phyloP scores from a whole-genome alignment of 371 early-diverging fungal genomes.

The Coemansia sp. region DNA sequence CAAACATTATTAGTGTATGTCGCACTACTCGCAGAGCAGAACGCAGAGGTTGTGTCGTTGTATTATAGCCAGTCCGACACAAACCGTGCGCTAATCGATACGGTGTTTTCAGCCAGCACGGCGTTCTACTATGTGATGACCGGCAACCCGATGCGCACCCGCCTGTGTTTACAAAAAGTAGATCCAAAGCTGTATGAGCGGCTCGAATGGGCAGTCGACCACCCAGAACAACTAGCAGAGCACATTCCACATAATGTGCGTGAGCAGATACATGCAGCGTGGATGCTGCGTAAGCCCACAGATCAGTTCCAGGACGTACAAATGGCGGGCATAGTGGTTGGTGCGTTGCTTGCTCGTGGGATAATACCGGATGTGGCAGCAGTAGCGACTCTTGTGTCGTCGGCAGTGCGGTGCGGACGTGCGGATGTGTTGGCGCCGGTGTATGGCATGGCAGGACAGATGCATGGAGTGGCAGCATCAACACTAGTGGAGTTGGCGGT shows the following conservation, averaged over 20 bases:
- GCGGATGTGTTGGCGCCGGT: neutral
- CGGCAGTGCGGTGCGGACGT: constrained; percentile 8
- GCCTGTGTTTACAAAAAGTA: neutral
- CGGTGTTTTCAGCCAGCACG: constrained; percentile 4
- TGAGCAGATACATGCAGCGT: constrained; percentile 4
- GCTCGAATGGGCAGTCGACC: neutral
- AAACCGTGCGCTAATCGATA: neutral
- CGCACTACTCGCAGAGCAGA: constrained; percentile 21
- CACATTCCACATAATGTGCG: neutral
- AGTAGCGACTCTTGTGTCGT: constrained; percentile 10
- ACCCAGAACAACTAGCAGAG: neutral
- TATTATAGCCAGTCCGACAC: constrained; percentile 3
- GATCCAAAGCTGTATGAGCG: neutral
- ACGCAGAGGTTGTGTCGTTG: constrained; percentile 1
- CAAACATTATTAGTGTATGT: neutral
- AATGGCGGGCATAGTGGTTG: neutral
- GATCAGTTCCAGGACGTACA: constrained; percentile 2
- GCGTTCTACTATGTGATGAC: constrained; percentile 1
- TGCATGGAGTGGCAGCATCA: neutral
- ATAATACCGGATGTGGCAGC: constrained; percentile 14
- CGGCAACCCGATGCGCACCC: neutral
- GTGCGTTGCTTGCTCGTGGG: neutral
- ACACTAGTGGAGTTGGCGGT: neutral
- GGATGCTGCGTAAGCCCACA: constrained; percentile 31
- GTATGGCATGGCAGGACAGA: constrained; percentile 12